Conservation (phyloP, 2,329 filamentous ascomycete genomes). For the Alternaria infectoria region DNA sequence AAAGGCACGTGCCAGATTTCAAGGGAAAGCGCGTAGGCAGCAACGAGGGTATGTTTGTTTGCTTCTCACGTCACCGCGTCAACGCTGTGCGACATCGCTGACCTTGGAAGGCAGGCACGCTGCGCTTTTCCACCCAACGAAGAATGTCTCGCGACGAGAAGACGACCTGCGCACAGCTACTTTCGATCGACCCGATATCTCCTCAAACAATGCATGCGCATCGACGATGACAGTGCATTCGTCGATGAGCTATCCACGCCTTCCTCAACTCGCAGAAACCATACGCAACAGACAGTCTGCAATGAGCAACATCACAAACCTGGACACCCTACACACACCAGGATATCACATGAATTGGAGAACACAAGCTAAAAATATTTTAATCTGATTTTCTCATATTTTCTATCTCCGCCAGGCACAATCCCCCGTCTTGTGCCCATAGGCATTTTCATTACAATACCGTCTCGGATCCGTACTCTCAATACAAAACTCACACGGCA, state of each 20-base stretch:
- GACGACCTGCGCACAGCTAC: background rate
- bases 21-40: background rate
- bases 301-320: too few relatives aligned
- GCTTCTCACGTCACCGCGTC: background rate
- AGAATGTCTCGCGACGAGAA: background rate
- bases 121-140: background rate
- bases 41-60: background rate
- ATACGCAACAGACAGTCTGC: background rate
- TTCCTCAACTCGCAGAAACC: background rate
- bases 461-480: slow-evolving; percentile 2
- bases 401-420: background rate
- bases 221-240: background rate
- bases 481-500: slow-evolving; percentile 10
- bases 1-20: background rate
- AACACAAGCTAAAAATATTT: background rate
- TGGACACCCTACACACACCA: background rate
- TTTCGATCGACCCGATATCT: background rate
- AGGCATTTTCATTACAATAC: background rate
- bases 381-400: background rate
- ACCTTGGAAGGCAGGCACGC: background rate
- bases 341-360: background rate
- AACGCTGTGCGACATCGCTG: background rate
- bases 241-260: background rate
- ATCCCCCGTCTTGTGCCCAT: slow-evolving; percentile 3
- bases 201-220: background rate